These are phyloP conservation scores for Punctularia strigosozonata DNA, from an alignment of 768 basidiomycete species.

Conservation along the genomic window DNA sequence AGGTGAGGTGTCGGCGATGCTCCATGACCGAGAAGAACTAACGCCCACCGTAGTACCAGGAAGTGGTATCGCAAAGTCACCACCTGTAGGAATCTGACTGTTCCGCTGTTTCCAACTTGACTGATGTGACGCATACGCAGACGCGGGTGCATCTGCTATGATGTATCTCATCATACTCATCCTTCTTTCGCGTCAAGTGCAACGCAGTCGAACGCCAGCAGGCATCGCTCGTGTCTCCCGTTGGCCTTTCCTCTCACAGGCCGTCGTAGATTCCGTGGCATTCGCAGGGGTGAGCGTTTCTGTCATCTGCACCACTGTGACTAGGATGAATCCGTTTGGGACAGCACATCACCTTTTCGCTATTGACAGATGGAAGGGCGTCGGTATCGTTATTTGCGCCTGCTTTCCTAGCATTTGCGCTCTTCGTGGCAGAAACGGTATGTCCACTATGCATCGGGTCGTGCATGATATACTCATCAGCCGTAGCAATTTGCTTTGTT, in stretches of 20 bases:
- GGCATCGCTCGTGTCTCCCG: constrained; percentile 69
- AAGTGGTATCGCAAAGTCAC: constrained; percentile 33
- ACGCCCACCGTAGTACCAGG: constrained; percentile 10
- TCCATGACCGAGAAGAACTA: not conserved
- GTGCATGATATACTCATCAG: not conserved
- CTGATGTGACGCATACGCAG: constrained; percentile 23
- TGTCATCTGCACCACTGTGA: not conserved
- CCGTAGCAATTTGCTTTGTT: constrained; percentile 73
- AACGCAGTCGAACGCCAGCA: constrained; percentile 65
- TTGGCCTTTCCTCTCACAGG: constrained; percentile 75
- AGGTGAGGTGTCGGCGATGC: constrained; percentile 30
- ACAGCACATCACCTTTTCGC: constrained; percentile 76
- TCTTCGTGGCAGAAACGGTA: constrained; percentile 79
- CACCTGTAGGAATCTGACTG: constrained; percentile 24
- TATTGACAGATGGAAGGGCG: constrained; percentile 71
- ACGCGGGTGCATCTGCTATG: constrained; percentile 61
- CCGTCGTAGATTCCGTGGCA: constrained; percentile 69
- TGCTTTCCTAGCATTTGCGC: constrained; percentile 69
- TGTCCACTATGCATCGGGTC: constrained; percentile 14
- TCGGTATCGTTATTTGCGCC: constrained; percentile 76
- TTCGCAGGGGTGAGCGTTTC: constrained; percentile 55
- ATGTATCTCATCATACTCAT: constrained; percentile 55
- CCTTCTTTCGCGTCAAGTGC: constrained; percentile 64
- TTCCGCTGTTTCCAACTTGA: constrained; percentile 1
- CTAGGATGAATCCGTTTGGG: not conserved